Evolutionary conservation across 1,284 basidiomycete genomes (phyloP).

Genomic region (Meira miltonrushii): DNA sequence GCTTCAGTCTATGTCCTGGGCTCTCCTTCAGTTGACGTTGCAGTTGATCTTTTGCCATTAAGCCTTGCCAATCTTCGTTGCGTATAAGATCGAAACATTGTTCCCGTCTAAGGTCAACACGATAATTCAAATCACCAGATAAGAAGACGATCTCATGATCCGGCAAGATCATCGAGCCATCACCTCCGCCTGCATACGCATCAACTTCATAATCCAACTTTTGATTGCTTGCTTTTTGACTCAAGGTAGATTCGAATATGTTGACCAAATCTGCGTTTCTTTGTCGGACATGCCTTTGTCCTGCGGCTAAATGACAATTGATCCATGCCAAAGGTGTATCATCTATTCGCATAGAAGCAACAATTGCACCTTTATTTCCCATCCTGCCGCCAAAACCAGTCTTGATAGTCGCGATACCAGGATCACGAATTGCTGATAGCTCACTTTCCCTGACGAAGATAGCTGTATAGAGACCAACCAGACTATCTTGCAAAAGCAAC

Average conservation of each 20-base stretch:
- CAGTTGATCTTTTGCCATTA: conserved; percentile 80
- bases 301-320: conserved; percentile 93
- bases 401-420: conserved; percentile 74
- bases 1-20: conserved; percentile 74
- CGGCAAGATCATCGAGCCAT: conserved; percentile 77
- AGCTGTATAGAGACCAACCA: conserved; percentile 84
- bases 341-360: conserved; percentile 80
- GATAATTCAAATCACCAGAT: conserved; percentile 61
- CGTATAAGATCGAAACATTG: conserved; percentile 67
- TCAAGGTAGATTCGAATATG: not conserved
- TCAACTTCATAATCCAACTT: conserved; percentile 29
- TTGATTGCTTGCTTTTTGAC: not conserved
- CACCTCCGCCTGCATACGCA: conserved; percentile 80
- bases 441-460: conserved; percentile 69
- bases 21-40: conserved; percentile 80
- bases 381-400: conserved; percentile 85
- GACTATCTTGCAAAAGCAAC: conserved; percentile 75
- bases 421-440: conserved; percentile 62
- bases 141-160: conserved; percentile 93
- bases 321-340: conserved; percentile 75
- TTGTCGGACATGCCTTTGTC: conserved; percentile 73
- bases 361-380: conserved; percentile 95
- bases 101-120: conserved; percentile 83
- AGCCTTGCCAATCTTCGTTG: conserved; percentile 62
- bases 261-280: conserved; percentile 80